phyloP scores from a whole-genome alignment of 2,329 filamentous ascomycete species.

The Chrysoporthe puriensis region DNA sequence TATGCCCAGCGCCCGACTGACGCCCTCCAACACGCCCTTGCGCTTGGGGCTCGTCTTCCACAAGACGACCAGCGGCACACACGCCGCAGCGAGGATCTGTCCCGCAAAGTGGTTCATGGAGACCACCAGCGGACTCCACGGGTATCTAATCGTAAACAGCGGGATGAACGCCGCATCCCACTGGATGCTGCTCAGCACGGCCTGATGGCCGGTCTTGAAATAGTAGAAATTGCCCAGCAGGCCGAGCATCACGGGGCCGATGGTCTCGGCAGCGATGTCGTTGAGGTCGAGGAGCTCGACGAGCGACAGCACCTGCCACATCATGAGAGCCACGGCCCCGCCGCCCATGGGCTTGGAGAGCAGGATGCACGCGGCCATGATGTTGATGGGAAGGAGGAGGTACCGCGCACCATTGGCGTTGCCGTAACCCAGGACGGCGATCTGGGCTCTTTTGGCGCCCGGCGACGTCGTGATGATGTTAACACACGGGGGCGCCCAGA shows the following conservation, averaged over 20 bases:
- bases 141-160: slow-evolving; percentile 79
- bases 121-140: slow-evolving; percentile 84
- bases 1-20: slow-evolving; percentile 71
- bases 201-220: slow-evolving; percentile 98
- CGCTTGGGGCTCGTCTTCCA: slow-evolving; percentile 88
- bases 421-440: slow-evolving; percentile 86
- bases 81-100: slow-evolving; percentile 79
- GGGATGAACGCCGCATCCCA: slow-evolving; percentile 97
- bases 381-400: slow-evolving; percentile 79
- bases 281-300: slow-evolving; percentile 66
- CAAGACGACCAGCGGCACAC: slow-evolving; percentile 78
- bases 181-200: slow-evolving; percentile 83
- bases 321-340: slow-evolving; percentile 77
- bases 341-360: slow-evolving; percentile 94
- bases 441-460: slow-evolving; percentile 51
- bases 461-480: slow-evolving; percentile 63
- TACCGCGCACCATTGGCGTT: slow-evolving; percentile 94
- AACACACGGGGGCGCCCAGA: slow-evolving; percentile 84
- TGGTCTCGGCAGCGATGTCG: slow-evolving; percentile 65
- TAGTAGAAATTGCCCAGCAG: slow-evolving; percentile 92
- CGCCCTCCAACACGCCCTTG: slow-evolving; percentile 68
- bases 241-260: slow-evolving; percentile 83
- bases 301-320: slow-evolving; percentile 88
- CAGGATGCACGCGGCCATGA: slow-evolving; percentile 75
- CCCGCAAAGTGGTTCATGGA: slow-evolving; percentile 86